Base-by-base conservation (phyloP, 2,329 filamentous ascomycete genomes). In the Aureobasidium sp. region DNA sequence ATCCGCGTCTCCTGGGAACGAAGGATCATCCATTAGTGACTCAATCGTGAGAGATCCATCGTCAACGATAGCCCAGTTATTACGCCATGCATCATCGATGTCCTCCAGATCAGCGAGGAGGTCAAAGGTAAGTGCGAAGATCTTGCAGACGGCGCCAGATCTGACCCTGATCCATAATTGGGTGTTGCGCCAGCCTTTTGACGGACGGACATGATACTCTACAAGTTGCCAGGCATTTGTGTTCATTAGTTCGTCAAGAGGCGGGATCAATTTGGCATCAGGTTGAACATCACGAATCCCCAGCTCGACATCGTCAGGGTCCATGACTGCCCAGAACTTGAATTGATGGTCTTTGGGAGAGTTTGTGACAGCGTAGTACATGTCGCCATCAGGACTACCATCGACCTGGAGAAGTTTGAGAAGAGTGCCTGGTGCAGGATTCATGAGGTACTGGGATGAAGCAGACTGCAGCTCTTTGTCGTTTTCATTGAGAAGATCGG, bases 271-370 rank as follows among this genome's bases (percentile, higher is more conserved):
- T 11, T 77, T 73, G 6, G 72, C 64, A 10, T 78, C 74, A 0
- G 86, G 79, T 60, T 87, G 90, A 6, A 88, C 72, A 61, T 94
- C 88, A 57, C 82, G 79, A 12, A 94, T 75, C 7, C 83, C 76
- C 17, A 89, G 67, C 2, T 72, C 75, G 59, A 70, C 59, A 60
- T 71, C 58, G 61, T 85, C 76, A 60, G 79, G 79, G 50, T 84
- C 80, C 59, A 83, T 80, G 16, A 86, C 79, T 50, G 80, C 80
- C 88, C 90, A 98, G 65, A 98, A 90, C 68, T 95, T 97, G 77
- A 98, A 97, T 65, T 91, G 85, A 30, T 93, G 80, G 25, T 90
- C 86, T 58, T 93, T 82, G 0, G 93, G 91, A 10, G 90, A 96
- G 68, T 90, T 95, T 7, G 89, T 91, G 32, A 88, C 82, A 50